Conservation (phyloP, 495 filamentous ascomycete species). For the Annulohypoxylon maeteangense region DNA sequence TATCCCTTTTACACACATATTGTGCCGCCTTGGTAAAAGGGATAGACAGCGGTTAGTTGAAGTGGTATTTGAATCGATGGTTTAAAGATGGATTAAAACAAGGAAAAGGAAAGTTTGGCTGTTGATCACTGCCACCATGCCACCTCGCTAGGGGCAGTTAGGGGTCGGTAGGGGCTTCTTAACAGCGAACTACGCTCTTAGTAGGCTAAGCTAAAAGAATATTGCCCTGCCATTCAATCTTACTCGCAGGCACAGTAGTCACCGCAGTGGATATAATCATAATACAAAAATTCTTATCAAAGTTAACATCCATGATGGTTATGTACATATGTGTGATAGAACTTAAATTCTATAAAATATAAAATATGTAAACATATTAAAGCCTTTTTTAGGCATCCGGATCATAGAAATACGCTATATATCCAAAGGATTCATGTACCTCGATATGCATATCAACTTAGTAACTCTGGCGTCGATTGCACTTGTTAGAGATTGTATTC, state of each 20-base stretch:
- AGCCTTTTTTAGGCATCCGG: too few relatives aligned
- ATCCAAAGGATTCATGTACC: constrained; percentile 2
- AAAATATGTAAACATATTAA: too few relatives aligned
- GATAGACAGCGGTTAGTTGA: not conserved
- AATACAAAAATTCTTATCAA: constrained; percentile 5
- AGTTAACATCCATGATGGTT: not conserved
- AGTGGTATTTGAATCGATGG: constrained; percentile 17
- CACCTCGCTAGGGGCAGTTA: not conserved
- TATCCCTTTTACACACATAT: not conserved
- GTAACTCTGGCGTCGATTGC: constrained; percentile 16
- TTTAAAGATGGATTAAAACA: constrained; percentile 2
- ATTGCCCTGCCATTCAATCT: constrained; percentile 33
- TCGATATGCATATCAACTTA: constrained; percentile 11
- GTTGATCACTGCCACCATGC: constrained; percentile 33
- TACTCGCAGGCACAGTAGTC: constrained; percentile 22
- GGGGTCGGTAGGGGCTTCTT: not conserved
- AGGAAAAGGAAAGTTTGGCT: constrained; percentile 16
- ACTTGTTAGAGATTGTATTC: constrained; percentile 27
- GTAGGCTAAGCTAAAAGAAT: constrained; percentile 4
- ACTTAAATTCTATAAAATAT: too few relatives aligned
- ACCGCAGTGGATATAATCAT: constrained; percentile 12
- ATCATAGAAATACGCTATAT: too few relatives aligned
- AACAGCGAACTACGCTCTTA: not conserved
- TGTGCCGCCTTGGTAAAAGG: not conserved
- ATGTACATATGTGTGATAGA: not conserved